These are phyloP conservation scores for Trichocladium uniseriatum DNA, from an alignment of 495 filamentous ascomycete genomes.

Conservation along the genomic window DNA sequence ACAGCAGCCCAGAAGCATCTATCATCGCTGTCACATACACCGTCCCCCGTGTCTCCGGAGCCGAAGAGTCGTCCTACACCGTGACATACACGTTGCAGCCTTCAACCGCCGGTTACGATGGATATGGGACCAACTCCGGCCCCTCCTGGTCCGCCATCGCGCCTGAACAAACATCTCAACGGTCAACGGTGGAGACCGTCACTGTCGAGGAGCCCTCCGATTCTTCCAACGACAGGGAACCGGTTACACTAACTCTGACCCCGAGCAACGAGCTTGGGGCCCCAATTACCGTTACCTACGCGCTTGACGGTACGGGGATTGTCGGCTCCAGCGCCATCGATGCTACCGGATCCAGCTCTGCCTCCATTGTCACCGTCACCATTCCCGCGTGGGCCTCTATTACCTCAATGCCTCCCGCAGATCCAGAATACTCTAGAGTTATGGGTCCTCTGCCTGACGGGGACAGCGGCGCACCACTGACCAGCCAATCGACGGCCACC, in stretches of 20 bases:
- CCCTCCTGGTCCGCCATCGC: neutral
- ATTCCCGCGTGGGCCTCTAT: neutral
- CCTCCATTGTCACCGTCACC: neutral
- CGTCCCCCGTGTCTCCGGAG: constrained; percentile 1
- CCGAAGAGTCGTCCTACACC: constrained; percentile 10
- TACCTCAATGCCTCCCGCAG: too few species aligned
- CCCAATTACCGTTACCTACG: neutral
- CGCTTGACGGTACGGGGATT: neutral
- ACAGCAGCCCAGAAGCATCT: neutral
- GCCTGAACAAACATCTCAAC: neutral
- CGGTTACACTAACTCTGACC: neutral
- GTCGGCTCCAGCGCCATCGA: neutral
- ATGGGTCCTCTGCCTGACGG: too few species aligned
- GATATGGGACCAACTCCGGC: neutral
- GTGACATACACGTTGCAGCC: constrained; percentile 16
- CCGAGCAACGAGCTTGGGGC: neutral
- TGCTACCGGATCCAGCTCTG: neutral
- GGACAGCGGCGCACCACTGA: too few species aligned
- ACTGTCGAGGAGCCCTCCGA: neutral
- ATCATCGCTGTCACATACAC: constrained; percentile 19
- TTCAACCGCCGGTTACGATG: neutral
- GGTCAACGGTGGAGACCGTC: neutral
- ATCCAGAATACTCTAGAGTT: too few species aligned
- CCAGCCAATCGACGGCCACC: too few species aligned
- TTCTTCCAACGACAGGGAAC: neutral